Conservation (phyloP, 345 rosid genomes). For the Gossypium thurberi region DNA sequence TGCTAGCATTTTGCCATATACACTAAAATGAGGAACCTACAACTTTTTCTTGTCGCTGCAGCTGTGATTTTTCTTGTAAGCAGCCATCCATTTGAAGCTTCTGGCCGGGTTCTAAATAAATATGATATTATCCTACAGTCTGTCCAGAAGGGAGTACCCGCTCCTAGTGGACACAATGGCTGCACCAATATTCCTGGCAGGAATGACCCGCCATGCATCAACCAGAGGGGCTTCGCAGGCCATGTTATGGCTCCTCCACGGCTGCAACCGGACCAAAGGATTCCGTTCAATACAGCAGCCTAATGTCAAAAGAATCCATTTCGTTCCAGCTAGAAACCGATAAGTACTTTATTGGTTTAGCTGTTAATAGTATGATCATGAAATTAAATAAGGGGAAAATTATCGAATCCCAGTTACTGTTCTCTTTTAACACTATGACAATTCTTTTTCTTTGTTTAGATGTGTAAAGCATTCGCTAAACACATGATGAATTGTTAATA, state of each 20-base stretch:
- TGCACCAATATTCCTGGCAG: slow-evolving; percentile 16
- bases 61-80: not conserved
- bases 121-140: not conserved
- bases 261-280: not conserved
- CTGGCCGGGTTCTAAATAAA: not conserved
- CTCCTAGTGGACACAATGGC: slow-evolving; percentile 5
- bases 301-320: not conserved
- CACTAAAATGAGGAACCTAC: not conserved
- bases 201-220: slow-evolving; percentile 14
- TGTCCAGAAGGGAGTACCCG: slow-evolving; percentile 8
- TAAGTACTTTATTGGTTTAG: not conserved
- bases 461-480: not conserved
- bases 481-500: not conserved
- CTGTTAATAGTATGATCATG: not conserved
- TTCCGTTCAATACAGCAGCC: not conserved
- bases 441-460: not conserved
- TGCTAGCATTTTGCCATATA: not conserved
- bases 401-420: not conserved
- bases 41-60: not conserved
- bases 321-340: not conserved
- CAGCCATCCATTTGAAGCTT: not conserved
- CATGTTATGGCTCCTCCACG: not conserved
- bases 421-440: not conserved
- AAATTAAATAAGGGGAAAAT: not conserved
- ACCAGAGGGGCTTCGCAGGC: slow-evolving; percentile 17